Evolutionary conservation across 1,139 yeast genomes (phyloP).

Genomic region (Wickerhamomyces sp.): DNA sequence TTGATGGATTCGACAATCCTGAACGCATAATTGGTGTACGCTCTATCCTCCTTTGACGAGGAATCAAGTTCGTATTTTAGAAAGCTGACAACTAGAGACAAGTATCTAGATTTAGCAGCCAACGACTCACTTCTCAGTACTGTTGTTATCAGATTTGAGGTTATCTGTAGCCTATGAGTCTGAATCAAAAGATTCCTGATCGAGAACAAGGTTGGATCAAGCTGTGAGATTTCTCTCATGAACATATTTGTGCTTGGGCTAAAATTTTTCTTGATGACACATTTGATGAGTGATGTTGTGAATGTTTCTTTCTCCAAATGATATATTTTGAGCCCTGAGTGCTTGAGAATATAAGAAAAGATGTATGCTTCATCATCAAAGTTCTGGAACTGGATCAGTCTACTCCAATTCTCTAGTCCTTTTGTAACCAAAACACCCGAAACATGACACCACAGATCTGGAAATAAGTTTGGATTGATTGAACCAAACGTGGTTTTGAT

Average conservation of each 20-base stretch:
- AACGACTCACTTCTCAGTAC: slow-evolving; percentile 10
- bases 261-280: slow-evolving; percentile 8
- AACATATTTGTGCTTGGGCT: slow-evolving; percentile 14
- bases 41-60: slow-evolving; percentile 2
- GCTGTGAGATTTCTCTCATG: slow-evolving; percentile 14
- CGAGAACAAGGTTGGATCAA: slow-evolving; percentile 13
- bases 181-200: slow-evolving; percentile 12
- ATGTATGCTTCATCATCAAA: slow-evolving; percentile 19
- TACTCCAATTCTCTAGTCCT: slow-evolving; percentile 20
- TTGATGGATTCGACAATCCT: slow-evolving; percentile 14
- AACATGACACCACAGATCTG: slow-evolving; percentile 19
- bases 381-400: slow-evolving; percentile 17
- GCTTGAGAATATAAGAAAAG: slow-evolving; percentile 15
- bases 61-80: slow-evolving; percentile 7
- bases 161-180: slow-evolving; percentile 15
- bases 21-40: slow-evolving; percentile 6
- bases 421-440: slow-evolving; percentile 11
- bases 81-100: slow-evolving; percentile 12
- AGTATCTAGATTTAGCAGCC: slow-evolving; percentile 6
- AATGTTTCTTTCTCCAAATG: slow-evolving; percentile 13
- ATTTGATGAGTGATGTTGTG: slow-evolving; percentile 10
- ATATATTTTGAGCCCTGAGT: slow-evolving; percentile 13
- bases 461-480: slow-evolving; percentile 13
- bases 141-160: slow-evolving; percentile 11
- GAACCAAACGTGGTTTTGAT: slow-evolving; percentile 12